Conservation (phyloP, 2,329 filamentous ascomycete genomes). For the Alternaria ethzedia region DNA sequence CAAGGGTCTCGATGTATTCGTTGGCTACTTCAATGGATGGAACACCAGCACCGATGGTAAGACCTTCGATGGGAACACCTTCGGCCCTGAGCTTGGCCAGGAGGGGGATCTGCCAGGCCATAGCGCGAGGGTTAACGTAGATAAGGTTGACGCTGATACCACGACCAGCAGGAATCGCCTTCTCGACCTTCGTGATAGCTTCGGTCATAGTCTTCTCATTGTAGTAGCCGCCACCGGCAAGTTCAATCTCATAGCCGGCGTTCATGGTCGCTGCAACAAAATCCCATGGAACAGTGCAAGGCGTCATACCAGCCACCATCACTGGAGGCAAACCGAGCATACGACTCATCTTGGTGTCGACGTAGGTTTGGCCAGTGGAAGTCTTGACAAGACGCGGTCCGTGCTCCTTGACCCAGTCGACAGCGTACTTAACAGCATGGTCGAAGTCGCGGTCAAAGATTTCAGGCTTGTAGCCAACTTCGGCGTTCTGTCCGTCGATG, state of each 20-base stretch:
- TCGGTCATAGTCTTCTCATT: conserved; percentile 52
- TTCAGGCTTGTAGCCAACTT: conserved; percentile 97
- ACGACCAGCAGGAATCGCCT: conserved; percentile 54
- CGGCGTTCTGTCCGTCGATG: conserved; percentile 86
- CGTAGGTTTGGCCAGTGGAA: conserved; percentile 84
- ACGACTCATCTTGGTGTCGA: conserved; percentile 79
- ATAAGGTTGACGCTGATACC: conserved; percentile 62
- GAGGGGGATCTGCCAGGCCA: conserved; percentile 61
- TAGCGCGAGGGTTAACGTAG: conserved; percentile 60
- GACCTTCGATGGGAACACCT: conserved; percentile 55
- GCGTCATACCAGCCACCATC: conserved; percentile 59
- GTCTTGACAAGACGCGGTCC: conserved; percentile 92
- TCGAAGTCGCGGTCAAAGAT: conserved; percentile 96
- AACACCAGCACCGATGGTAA: conserved; percentile 58
- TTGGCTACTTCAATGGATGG: conserved; percentile 57
- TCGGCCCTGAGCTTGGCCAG: conserved; percentile 56
- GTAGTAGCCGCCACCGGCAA: conserved; percentile 60
- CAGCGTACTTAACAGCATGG: conserved; percentile 90
- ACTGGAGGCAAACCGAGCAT: conserved; percentile 56
- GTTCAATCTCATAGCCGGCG: conserved; percentile 57
- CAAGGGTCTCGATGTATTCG: conserved; percentile 64
- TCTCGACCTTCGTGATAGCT: conserved; percentile 56
- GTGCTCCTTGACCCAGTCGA: conserved; percentile 97
- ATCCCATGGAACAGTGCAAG: conserved; percentile 55
- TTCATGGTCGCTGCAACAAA: conserved; percentile 63